Evolutionary conservation across 1,284 basidiomycete genomes (phyloP).

Genomic region (Papiliotrema terrestris): DNA sequence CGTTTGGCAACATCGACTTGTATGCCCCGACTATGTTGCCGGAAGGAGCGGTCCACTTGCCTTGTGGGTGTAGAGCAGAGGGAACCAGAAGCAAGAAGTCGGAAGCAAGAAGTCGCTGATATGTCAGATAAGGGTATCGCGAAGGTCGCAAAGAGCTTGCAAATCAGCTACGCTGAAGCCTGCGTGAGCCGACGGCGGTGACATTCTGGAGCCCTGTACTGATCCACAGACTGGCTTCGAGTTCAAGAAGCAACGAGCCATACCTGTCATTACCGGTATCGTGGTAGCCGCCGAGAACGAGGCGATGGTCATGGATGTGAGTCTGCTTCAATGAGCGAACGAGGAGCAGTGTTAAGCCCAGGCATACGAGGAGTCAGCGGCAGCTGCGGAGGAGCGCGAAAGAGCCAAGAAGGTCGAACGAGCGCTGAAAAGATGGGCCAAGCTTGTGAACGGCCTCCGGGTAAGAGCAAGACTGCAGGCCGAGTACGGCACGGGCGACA

Average conservation of each 20-base stretch:
- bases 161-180: constrained; percentile 88
- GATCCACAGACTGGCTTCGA: constrained; percentile 66
- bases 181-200: constrained; percentile 56
- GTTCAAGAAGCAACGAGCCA: constrained; percentile 82
- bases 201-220: not conserved
- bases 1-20: constrained; percentile 95
- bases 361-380: constrained; percentile 81
- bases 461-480: constrained; percentile 77
- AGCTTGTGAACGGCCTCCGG: constrained; percentile 80
- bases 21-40: constrained; percentile 96
- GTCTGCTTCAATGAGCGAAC: constrained; percentile 15
- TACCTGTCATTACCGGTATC: constrained; percentile 79
- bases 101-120: constrained; percentile 7
- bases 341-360: constrained; percentile 34
- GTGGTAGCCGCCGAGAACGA: constrained; percentile 83
- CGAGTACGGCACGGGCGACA: constrained; percentile 62
- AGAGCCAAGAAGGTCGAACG: constrained; percentile 71
- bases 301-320: constrained; percentile 69
- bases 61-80: constrained; percentile 60
- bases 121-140: constrained; percentile 73
- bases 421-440: constrained; percentile 82
- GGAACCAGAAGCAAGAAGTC: constrained; percentile 4
- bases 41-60: constrained; percentile 76
- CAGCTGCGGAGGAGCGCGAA: constrained; percentile 72
- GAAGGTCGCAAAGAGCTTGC: constrained; percentile 83